phyloP scores from a whole-genome alignment of 345 rosid genomes.

The Citrus sp. region DNA sequence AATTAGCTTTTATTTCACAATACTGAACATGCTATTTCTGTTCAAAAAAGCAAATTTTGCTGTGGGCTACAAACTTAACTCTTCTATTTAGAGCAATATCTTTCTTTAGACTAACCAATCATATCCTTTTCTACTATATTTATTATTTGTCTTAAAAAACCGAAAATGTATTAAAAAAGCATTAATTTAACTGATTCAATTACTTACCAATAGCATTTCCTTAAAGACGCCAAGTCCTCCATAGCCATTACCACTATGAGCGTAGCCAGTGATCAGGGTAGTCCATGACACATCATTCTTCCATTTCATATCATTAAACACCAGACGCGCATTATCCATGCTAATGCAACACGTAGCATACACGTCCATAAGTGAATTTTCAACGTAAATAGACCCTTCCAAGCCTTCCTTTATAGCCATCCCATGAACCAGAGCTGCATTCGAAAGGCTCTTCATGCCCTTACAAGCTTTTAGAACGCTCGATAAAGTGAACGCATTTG shows the following conservation, averaged over 20 bases:
- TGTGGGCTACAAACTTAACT: no score
- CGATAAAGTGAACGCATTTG: constrained; percentile 66
- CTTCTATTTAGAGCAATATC: not conserved
- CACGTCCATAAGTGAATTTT: constrained; percentile 69
- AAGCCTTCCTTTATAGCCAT: constrained; percentile 58
- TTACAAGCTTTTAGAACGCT: constrained; percentile 73
- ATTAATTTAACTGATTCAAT: not conserved
- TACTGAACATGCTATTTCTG: not conserved
- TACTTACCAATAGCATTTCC: constrained; percentile 63
- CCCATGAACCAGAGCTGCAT: constrained; percentile 66
- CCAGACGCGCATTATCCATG: constrained; percentile 58
- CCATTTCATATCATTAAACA: constrained; percentile 47
- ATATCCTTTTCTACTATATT: not conserved
- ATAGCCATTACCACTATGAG: constrained; percentile 68
- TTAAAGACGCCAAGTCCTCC: constrained; percentile 57
- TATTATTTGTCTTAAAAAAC: not conserved
- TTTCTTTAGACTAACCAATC: not conserved
- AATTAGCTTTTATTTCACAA: not conserved
- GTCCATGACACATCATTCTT: constrained; percentile 85
- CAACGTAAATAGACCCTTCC: constrained; percentile 60
- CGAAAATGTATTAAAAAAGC: not conserved
- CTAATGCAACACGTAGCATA: constrained; percentile 57
- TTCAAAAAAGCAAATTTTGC: no score
- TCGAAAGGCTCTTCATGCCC: constrained; percentile 45
- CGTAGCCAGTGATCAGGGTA: constrained; percentile 70